phyloP scores from a whole-genome alignment of 2,329 filamentous ascomycete species.

The Ascochyta rabiei region DNA sequence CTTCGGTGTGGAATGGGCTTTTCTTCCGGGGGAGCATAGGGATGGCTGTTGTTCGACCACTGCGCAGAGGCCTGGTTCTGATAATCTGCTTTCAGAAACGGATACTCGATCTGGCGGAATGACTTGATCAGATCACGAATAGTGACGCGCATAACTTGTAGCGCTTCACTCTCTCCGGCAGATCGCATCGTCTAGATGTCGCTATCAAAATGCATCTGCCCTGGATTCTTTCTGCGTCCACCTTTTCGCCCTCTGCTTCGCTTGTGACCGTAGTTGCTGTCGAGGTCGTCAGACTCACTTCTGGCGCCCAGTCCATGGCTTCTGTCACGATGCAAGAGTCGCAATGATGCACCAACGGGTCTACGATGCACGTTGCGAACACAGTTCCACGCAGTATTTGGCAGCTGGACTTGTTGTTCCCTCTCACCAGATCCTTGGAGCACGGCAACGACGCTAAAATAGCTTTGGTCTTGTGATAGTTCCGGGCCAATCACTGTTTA shows the following conservation, averaged over 20 bases:
- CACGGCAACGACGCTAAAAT: slow-evolving; percentile 1
- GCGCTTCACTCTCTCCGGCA: slow-evolving; percentile 39
- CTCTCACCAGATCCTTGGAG: neutral
- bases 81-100: slow-evolving; percentile 47
- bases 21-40: slow-evolving; percentile 15
- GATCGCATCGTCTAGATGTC: slow-evolving; percentile 31
- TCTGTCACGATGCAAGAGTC: slow-evolving; percentile 5
- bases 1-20: slow-evolving; percentile 23
- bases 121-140: slow-evolving; percentile 45
- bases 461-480: neutral
- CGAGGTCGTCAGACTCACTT: slow-evolving; percentile 14
- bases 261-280: slow-evolving; percentile 14
- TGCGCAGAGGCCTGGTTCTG: slow-evolving; percentile 23
- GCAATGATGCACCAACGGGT: neutral
- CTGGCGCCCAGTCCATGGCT: slow-evolving; percentile 17
- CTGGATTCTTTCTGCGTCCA: slow-evolving; percentile 3
- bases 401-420: neutral
- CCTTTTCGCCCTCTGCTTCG: slow-evolving; percentile 11
- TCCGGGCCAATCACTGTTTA: neutral
- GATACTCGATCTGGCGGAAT: slow-evolving; percentile 47
- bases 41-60: slow-evolving; percentile 18
- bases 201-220: slow-evolving; percentile 25
- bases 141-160: slow-evolving; percentile 46
- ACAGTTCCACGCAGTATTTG: neutral
- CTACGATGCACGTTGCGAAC: neutral